Conservation (phyloP, 2,329 filamentous ascomycete genomes). For the Verticillium dahliae region DNA sequence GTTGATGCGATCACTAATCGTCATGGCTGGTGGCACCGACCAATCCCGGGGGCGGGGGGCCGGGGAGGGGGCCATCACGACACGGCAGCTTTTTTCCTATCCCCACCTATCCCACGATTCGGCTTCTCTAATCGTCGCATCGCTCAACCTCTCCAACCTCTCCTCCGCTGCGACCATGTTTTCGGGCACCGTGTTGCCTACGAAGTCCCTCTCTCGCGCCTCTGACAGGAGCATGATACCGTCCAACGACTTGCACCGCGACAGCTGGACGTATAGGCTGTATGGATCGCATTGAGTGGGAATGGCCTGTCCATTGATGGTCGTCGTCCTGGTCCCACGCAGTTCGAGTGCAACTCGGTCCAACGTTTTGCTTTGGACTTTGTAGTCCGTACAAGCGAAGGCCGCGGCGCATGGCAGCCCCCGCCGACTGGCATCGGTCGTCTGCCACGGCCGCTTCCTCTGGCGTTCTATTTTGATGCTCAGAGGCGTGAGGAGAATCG, state of each 20-base stretch:
- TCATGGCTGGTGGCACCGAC: too few relatives aligned
- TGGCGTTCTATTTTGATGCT: not conserved
- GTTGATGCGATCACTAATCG: too few relatives aligned
- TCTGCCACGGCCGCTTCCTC: not conserved
- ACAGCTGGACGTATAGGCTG: not conserved
- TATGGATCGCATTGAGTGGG: not conserved
- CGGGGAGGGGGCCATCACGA: too few relatives aligned
- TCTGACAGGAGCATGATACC: not conserved
- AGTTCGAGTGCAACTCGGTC: not conserved
- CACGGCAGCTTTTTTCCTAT: too few relatives aligned
- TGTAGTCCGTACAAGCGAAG: not conserved
- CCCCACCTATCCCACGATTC: too few relatives aligned
- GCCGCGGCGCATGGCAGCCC: not conserved
- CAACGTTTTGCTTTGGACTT: not conserved
- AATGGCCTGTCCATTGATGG: not conserved
- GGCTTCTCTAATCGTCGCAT: not conserved
- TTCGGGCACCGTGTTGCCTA: not conserved
- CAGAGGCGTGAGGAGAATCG: not conserved
- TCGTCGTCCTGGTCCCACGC: not conserved
- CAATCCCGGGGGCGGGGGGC: too few relatives aligned
- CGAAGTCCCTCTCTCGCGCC: not conserved
- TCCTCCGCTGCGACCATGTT: not conserved
- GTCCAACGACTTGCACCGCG: not conserved
- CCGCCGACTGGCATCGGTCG: not conserved
- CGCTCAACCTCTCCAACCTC: not conserved